A percentile compares a stretch with the other conserved stretches of the same genome.
Evolutionary conservation across 148 eudicot species (phyloP).

Genomic region (Cornus suecica): DNA sequence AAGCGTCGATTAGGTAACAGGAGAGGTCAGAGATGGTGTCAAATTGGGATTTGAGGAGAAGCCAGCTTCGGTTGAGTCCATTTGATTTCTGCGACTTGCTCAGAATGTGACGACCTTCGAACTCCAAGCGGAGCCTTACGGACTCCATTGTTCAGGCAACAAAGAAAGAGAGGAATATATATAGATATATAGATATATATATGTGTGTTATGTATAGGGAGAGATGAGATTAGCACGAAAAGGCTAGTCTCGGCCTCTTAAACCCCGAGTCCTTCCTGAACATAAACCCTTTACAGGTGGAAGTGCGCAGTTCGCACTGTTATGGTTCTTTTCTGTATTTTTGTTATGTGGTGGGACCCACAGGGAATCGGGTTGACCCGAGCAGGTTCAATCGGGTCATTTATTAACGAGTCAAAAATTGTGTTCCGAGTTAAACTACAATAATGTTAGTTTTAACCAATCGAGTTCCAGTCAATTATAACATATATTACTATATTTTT

Average conservation of each 20-base stretch:
- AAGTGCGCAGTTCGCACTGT: too few relatives aligned
- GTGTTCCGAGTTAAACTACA: too few relatives aligned
- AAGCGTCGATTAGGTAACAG: slow-evolving; percentile 42
- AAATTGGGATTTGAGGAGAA: slow-evolving; percentile 54
- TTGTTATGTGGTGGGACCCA: too few relatives aligned
- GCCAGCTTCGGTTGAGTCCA: slow-evolving; percentile 61
- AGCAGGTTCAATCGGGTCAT: too few relatives aligned
- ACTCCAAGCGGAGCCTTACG: slow-evolving; percentile 52
- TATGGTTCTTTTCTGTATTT: too few relatives aligned
- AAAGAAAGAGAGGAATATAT: slow-evolving; percentile 4
- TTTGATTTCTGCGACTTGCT: slow-evolving; percentile 52
- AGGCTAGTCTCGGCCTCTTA: not conserved
- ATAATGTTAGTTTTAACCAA: too few relatives aligned
- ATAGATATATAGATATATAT: too few relatives aligned
- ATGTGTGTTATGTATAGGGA: too few relatives aligned
- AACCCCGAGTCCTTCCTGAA: not conserved
- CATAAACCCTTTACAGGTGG: not conserved
- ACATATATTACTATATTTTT: too few relatives aligned
- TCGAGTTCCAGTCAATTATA: too few relatives aligned
- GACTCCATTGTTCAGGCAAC: slow-evolving; percentile 30
- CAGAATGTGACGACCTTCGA: slow-evolving; percentile 47
- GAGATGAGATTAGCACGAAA: not conserved
- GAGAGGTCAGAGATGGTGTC: slow-evolving; percentile 50
- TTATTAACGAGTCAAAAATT: too few relatives aligned
- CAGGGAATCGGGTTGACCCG: too few relatives aligned